Percentiles rank a stretch among this genome's conserved stretches.
These are phyloP conservation scores for Solidago caesia DNA, from an alignment of 129 eudicot species.

Conservation along the genomic window DNA sequence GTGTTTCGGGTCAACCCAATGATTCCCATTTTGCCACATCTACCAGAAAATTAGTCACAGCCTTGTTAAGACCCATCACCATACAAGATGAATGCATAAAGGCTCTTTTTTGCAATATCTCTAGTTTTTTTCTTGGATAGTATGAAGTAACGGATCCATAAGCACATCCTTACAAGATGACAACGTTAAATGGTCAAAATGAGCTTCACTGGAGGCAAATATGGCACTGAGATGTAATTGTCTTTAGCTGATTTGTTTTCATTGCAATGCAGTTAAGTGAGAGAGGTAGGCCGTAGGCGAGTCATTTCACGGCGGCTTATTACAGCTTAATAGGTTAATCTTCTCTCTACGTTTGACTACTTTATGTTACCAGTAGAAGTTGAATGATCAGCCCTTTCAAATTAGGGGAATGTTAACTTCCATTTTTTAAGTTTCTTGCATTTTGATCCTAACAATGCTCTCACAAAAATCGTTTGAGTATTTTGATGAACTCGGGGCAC, in stretches of 20 bases:
- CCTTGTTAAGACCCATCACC: neutral
- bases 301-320: conserved; percentile 72
- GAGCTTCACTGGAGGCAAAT: neutral
- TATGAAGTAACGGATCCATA: no score
- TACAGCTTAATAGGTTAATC: conserved; percentile 42
- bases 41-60: neutral
- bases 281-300: conserved; percentile 70
- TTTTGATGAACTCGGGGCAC: no score
- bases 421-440: no score
- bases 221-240: neutral
- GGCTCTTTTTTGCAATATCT: neutral
- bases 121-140: no score
- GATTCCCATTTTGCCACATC: neutral
- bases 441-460: no score
- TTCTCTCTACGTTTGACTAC: neutral
- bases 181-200: no score
- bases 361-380: neutral
- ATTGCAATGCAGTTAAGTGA: conserved; percentile 62
- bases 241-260: neutral
- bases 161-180: no score
- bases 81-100: neutral
- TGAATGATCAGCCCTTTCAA: no score
- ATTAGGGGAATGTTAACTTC: no score
- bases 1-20: no score
- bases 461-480: no score